phyloP scores from a whole-genome alignment of 371 early-diverging fungal genomes.

The Fennellomyces sp. region DNA sequence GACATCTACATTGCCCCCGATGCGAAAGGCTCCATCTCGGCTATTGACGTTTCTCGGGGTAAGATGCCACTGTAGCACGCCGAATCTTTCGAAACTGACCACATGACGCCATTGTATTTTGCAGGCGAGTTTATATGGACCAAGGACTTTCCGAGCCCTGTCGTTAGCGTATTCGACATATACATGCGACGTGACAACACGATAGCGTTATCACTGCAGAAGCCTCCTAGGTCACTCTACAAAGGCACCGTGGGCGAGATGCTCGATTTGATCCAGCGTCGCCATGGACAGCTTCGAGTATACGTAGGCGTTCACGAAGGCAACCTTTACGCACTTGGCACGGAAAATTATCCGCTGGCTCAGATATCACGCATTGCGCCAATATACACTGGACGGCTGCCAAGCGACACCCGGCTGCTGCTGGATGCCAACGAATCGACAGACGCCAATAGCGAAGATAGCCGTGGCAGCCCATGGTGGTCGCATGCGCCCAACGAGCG shows the following conservation, averaged over 20 bases:
- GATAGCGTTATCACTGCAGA: conserved; percentile 35
- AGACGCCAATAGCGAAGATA: conserved; percentile 26
- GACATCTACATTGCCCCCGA: conserved; percentile 48
- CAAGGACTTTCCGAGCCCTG: conserved; percentile 33
- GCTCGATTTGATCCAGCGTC: conserved; percentile 11
- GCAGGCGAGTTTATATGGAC: conserved; percentile 35
- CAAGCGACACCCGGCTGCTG: conserved; percentile 30
- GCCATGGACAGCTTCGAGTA: conserved; percentile 19
- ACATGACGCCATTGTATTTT: no score
- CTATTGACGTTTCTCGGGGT: conserved; percentile 34
- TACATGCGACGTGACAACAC: conserved; percentile 37
- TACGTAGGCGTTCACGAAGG: conserved; percentile 64
- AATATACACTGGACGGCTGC: conserved; percentile 38
- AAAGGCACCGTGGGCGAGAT: conserved; percentile 34
- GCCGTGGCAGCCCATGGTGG: neutral
- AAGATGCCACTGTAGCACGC: no score
- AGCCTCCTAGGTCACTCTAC: conserved; percentile 25
- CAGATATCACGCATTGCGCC: conserved; percentile 47
- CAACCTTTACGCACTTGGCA: conserved; percentile 61
- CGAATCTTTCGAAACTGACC: no score
- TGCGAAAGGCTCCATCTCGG: conserved; percentile 34
- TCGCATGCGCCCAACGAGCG: neutral
- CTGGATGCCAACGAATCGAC: conserved; percentile 23
- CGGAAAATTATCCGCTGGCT: conserved; percentile 59
- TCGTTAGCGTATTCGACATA: conserved; percentile 44